Percentiles rank a stretch among this genome's conserved stretches.
Evolutionary conservation across 768 basidiomycete genomes (phyloP).

Genomic region (Tulasnella sp.): DNA sequence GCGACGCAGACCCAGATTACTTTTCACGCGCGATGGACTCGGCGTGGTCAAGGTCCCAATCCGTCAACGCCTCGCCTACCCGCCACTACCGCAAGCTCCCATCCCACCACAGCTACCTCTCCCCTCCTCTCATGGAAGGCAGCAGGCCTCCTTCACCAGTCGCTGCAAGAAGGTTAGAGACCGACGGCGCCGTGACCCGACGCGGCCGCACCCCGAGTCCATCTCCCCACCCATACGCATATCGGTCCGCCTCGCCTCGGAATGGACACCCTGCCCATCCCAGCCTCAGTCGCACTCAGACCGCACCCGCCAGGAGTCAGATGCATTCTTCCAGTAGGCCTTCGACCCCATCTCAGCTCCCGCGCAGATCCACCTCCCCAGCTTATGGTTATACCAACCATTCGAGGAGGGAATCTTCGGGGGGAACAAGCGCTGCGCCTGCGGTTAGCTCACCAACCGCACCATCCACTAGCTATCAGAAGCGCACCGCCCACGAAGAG

Average conservation of each 20-base stretch:
- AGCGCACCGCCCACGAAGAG: conserved; percentile 16
- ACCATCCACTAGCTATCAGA: conserved; percentile 2
- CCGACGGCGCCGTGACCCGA: conserved; percentile 1
- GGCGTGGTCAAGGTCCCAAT: conserved; percentile 13
- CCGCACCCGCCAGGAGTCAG: conserved; percentile 15
- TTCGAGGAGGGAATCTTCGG: conserved; percentile 14
- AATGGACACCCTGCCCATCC: background rate
- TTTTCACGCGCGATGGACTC: conserved; percentile 7
- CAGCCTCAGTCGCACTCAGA: conserved; percentile 15
- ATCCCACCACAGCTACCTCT: conserved; percentile 17
- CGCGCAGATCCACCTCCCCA: conserved; percentile 19
- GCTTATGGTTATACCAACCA: conserved; percentile 11
- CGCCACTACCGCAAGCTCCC: conserved; percentile 10
- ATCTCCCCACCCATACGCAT: conserved; percentile 23
- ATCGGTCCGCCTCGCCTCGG: conserved; percentile 19
- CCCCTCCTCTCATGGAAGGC: background rate
- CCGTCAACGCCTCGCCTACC: conserved; percentile 10
- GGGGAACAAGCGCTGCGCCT: background rate
- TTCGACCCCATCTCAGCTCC: conserved; percentile 22
- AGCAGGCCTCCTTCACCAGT: conserved; percentile 18
- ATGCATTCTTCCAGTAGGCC: conserved; percentile 16
- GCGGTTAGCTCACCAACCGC: background rate
- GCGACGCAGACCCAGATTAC: conserved; percentile 18
- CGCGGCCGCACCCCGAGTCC: conserved; percentile 23
- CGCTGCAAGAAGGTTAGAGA: background rate